A percentile compares a stretch with the other conserved stretches of the same genome.
Evolutionary conservation across 2,329 filamentous ascomycete genomes (phyloP).

Genomic region (Xylaria sp.): DNA sequence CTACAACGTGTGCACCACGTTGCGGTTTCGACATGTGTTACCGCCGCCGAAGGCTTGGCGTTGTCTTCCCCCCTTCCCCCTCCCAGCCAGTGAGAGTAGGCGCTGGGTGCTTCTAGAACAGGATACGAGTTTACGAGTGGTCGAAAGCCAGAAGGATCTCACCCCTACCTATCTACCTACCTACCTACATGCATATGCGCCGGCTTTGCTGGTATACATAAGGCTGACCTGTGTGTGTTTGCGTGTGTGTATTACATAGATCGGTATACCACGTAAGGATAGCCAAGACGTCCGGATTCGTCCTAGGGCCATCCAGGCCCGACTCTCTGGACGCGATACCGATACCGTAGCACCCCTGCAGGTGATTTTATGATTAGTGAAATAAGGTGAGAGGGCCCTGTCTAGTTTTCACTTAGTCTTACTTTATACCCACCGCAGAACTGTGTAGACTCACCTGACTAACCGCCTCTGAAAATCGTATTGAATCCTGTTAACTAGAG

Average conservation of each 20-base stretch:
- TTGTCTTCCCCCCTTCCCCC: too few relatives aligned
- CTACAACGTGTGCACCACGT: neutral
- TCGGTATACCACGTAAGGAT: neutral
- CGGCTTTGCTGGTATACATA: too few relatives aligned
- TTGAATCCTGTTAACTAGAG: too few relatives aligned
- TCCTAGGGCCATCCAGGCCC: neutral
- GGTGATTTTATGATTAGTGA: too few relatives aligned
- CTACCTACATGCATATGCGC: too few relatives aligned
- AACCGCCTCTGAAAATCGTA: too few relatives aligned
- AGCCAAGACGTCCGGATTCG: neutral
- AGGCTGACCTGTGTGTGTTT: neutral
- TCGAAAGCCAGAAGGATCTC: neutral
- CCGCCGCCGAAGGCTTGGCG: neutral
- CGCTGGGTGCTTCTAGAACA: neutral
- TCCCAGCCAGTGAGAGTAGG: neutral
- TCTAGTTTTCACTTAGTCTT: too few relatives aligned
- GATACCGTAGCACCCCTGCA: neutral
- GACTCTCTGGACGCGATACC: neutral
- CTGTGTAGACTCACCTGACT: too few relatives aligned
- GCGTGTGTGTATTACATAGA: too few relatives aligned
- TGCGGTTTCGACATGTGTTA: neutral
- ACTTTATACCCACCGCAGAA: too few relatives aligned
- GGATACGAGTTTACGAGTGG: neutral
- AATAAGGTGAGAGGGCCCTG: too few relatives aligned
- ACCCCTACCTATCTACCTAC: too few relatives aligned